Base-by-base conservation (phyloP, 177 flowering plant species). In the Vitis hybrid region DNA sequence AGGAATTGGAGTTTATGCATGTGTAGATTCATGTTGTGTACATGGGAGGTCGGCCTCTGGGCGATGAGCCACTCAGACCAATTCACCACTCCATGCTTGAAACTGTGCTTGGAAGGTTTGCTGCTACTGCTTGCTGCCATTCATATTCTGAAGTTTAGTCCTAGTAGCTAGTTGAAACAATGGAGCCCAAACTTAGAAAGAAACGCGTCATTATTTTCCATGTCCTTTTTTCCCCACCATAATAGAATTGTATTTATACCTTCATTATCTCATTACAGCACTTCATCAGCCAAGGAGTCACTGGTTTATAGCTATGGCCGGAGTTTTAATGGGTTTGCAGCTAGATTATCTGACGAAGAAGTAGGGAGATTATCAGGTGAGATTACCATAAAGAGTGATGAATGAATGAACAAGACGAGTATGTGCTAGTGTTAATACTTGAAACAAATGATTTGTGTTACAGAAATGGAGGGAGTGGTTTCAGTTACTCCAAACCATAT, bases 241-340 rank as follows among this genome's bases (percentile, higher is more conserved):
- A 4, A 53, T 53, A 2, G 3, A 1, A 1, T 2, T 20, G 10
- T 9, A 22, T 22, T 12, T 31, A 59, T 16, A 34, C 8, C 22
- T 61, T 15, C 39, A 34, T 67, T 62, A 10, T 63, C 14, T 12
- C n/a, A 65, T 10, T 72, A 69, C 79, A 82, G 83, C 50, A 2
- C 52, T 31, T 57, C 66, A 14, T 18, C 67, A 0, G 87, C 86
- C 15, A 79, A 73, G 67, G 79, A 82, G 11, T 80, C 83, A 1
- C 62, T 82, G 18, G 49, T 84, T 50, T 70, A 83, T 51, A 81
- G 85, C 48, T 86, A 84, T 68, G 78, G 78, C 22, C 82, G 77
- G 76, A 86, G 86, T 67, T 83, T 86, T 54, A 83, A 82, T 66
- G 90, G 85, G 48, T 86, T 86, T 67, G 86, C 79, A 2, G 88